These are phyloP conservation scores for Achaetomiella virescens DNA, from an alignment of 495 filamentous ascomycete genomes.

Conservation along the genomic window DNA sequence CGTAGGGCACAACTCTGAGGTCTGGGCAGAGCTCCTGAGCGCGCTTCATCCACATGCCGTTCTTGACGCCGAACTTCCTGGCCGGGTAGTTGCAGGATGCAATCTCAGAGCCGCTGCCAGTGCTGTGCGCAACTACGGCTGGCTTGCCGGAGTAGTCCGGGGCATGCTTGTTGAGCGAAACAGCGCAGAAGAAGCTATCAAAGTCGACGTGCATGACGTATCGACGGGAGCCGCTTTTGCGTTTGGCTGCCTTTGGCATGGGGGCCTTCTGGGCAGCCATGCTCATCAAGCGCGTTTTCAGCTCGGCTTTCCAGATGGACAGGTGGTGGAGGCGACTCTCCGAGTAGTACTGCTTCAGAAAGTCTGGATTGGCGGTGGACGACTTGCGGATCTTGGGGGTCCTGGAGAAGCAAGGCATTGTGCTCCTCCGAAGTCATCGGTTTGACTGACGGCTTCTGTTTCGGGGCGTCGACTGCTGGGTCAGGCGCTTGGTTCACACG, in stretches of 20 bases:
- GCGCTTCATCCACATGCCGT: slow-evolving; percentile 98
- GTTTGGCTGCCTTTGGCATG: slow-evolving; percentile 31
- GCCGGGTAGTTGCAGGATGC: slow-evolving; percentile 96
- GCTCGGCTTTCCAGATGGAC: slow-evolving; percentile 88
- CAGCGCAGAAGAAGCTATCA: slow-evolving; percentile 94
- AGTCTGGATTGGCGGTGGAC: slow-evolving; percentile 82
- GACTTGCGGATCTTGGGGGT: slow-evolving; percentile 79
- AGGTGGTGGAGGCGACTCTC: slow-evolving; percentile 92
- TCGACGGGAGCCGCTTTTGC: slow-evolving; percentile 55
- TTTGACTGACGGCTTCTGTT: slow-evolving; percentile 14
- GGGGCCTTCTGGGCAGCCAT: slow-evolving; percentile 57
- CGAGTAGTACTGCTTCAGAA: slow-evolving; percentile 87
- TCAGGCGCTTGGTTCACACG: not conserved
- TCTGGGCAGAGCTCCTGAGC: slow-evolving; percentile 79
- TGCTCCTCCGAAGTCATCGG: slow-evolving; percentile 81
- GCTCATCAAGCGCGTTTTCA: slow-evolving; percentile 79
- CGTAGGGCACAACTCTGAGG: slow-evolving; percentile 81
- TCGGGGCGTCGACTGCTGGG: not conserved
- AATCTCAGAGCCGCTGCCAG: slow-evolving; percentile 82
- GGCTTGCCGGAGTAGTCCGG: slow-evolving; percentile 77
- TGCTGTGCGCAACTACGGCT: slow-evolving; percentile 81
- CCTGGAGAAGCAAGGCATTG: slow-evolving; percentile 72
- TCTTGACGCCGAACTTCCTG: slow-evolving; percentile 77
- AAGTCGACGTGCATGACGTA: slow-evolving; percentile 97
- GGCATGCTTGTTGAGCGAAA: slow-evolving; percentile 63